Evolutionary conservation across 331 rosid genomes (phyloP).

Genomic region (Phaseolus coccineus): DNA sequence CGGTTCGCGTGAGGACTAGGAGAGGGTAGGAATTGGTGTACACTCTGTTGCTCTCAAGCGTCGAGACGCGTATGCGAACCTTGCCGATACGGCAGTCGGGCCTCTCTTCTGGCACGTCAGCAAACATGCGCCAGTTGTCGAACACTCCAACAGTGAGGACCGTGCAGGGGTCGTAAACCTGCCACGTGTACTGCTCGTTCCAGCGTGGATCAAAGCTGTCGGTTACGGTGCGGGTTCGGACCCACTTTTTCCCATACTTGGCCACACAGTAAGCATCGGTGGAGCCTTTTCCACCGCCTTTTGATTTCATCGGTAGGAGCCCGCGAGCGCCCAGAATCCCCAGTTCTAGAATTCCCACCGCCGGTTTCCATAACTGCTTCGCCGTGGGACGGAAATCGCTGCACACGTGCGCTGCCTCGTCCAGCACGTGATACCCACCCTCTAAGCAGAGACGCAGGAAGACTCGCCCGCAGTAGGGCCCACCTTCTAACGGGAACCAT

Average conservation of each 20-base stretch:
- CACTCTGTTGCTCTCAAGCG: constrained; percentile 80
- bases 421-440: constrained; percentile 97
- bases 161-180: constrained; percentile 83
- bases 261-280: constrained; percentile 95
- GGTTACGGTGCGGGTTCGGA: constrained; percentile 82
- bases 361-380: constrained; percentile 85
- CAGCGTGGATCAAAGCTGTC: constrained; percentile 92
- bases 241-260: constrained; percentile 96
- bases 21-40: constrained; percentile 84
- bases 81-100: constrained; percentile 71
- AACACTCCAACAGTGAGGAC: constrained; percentile 86
- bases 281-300: constrained; percentile 72
- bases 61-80: constrained; percentile 84
- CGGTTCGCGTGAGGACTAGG: constrained; percentile 60
- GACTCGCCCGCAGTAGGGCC: constrained; percentile 78
- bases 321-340: constrained; percentile 86
- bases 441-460: constrained; percentile 81
- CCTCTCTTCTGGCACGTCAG: constrained; percentile 48
- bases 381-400: constrained; percentile 96
- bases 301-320: constrained; percentile 82
- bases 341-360: constrained; percentile 82
- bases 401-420: constrained; percentile 97
- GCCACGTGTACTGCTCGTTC: constrained; percentile 99
- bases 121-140: constrained; percentile 82
- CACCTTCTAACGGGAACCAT: constrained; percentile 67